Percentiles rank a stretch among this genome's conserved stretches.
phyloP scores from a whole-genome alignment of 495 filamentous ascomycete species.

The Penicillium lagena region DNA sequence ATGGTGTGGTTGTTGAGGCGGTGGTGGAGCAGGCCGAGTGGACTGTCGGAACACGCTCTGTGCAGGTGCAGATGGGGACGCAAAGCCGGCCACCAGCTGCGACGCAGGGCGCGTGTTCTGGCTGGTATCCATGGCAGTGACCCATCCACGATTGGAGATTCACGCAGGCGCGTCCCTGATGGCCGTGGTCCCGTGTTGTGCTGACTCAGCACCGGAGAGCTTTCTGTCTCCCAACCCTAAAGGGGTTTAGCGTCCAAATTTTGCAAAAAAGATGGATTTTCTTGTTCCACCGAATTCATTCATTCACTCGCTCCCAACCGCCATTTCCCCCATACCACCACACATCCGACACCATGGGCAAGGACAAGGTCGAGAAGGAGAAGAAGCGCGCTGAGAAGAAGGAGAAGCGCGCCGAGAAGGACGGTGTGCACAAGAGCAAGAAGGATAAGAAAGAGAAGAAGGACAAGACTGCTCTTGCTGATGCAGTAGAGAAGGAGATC shows the following conservation, averaged over 20 bases:
- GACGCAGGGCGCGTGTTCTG: conserved; percentile 24
- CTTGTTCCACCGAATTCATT: background rate
- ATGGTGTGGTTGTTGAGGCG: conserved; percentile 2
- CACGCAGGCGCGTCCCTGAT: no score
- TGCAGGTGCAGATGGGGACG: conserved; percentile 26
- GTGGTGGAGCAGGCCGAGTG: conserved; percentile 19
- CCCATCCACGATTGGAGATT: background rate
- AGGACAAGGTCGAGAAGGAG: conserved; percentile 56
- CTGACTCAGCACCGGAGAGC: conserved; percentile 14
- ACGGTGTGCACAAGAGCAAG: conserved; percentile 65
- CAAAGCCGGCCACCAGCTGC: conserved; percentile 25
- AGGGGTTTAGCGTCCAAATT: conserved; percentile 31
- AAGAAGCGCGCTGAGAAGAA: conserved; percentile 75
- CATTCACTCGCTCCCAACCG: conserved; percentile 4
- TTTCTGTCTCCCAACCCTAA: no score
- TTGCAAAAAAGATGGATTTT: conserved; percentile 32
- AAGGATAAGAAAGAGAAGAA: conserved; percentile 67
- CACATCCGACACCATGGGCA: conserved; percentile 39
- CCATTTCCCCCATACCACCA: conserved; percentile 4
- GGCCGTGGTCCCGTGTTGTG: no score
- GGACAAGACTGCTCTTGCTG: conserved; percentile 52
- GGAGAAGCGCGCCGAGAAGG: conserved; percentile 69
- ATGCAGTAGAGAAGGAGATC: conserved; percentile 59
- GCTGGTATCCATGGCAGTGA: conserved; percentile 23
- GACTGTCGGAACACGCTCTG: conserved; percentile 23